Evolutionary conservation across 805 yeast genomes (phyloP).

Genomic region (Suhomyces prunicola): DNA sequence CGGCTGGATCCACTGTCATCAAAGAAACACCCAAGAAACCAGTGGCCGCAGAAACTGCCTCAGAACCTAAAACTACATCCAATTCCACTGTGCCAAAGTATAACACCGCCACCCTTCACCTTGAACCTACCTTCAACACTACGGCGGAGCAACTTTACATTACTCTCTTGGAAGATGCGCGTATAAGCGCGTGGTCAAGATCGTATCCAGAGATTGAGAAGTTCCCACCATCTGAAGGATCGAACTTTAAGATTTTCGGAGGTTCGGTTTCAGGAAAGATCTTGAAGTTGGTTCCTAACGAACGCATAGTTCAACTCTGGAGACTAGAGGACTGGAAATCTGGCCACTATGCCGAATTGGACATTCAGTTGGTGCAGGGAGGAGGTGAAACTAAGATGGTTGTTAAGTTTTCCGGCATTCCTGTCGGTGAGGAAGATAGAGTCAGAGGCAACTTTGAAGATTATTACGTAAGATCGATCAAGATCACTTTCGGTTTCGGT

Average conservation of each 20-base stretch:
- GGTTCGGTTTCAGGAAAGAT: conserved; percentile 81
- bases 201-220: conserved; percentile 57
- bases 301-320: conserved; percentile 74
- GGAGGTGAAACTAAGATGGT: conserved; percentile 79
- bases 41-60: not conserved
- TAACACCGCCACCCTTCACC: conserved; percentile 75
- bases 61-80: conserved; percentile 12
- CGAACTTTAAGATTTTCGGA: conserved; percentile 71
- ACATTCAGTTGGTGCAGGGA: conserved; percentile 68
- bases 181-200: conserved; percentile 91
- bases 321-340: conserved; percentile 83
- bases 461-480: conserved; percentile 85
- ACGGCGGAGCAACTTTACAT: conserved; percentile 81
- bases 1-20: conserved; percentile 21
- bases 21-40: conserved; percentile 8
- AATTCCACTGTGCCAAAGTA: conserved; percentile 50
- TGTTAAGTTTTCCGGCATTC: conserved; percentile 82
- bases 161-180: conserved; percentile 70
- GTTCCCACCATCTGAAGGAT: conserved; percentile 51
- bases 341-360: conserved; percentile 74
- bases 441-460: conserved; percentile 83
- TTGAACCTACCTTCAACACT: conserved; percentile 80
- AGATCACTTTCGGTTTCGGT: conserved; percentile 91
- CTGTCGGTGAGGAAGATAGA: conserved; percentile 91
- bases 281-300: conserved; percentile 53